Conservation (phyloP, 2,329 filamentous ascomycete genomes). For the Neofusicoccum cordaticola region DNA sequence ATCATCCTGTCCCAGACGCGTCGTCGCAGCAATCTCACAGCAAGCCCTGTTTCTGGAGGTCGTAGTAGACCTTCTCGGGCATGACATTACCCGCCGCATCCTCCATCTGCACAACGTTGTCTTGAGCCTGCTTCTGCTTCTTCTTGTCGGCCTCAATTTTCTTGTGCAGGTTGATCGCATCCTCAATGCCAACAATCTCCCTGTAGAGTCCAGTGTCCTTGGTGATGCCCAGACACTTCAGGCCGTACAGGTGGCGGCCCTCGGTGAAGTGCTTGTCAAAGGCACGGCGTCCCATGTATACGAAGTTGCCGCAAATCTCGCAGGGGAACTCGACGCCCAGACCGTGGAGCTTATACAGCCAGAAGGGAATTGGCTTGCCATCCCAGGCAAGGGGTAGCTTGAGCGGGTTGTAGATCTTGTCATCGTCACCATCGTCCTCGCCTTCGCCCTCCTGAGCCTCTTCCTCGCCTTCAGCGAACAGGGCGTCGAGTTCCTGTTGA, state of each 20-base stretch:
- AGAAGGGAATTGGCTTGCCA: constrained; percentile 89
- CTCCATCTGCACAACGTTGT: constrained; percentile 96
- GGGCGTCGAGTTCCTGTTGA: constrained; percentile 85
- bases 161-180: constrained; percentile 85
- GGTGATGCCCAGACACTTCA: constrained; percentile 91
- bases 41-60: constrained; percentile 88
- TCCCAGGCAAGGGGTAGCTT: constrained; percentile 97
- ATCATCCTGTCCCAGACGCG: not conserved
- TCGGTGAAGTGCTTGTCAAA: constrained; percentile 99
- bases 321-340: constrained; percentile 92
- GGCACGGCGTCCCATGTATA: constrained; percentile 95
- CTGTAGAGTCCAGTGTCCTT: constrained; percentile 72
- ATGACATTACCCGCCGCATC: constrained; percentile 97
- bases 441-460: constrained; percentile 51
- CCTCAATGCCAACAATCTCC: constrained; percentile 89
- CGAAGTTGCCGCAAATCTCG: constrained; percentile 87
- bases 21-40: constrained; percentile 49
- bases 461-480: constrained; percentile 64
- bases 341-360: constrained; percentile 96
- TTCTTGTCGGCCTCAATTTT: constrained; percentile 87
- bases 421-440: constrained; percentile 66
- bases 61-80: constrained; percentile 97
- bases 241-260: constrained; percentile 83
- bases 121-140: constrained; percentile 70
- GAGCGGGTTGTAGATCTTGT: constrained; percentile 93